phyloP scores from a whole-genome alignment of 2,329 filamentous ascomycete species.

The Cladosporium sp. region DNA sequence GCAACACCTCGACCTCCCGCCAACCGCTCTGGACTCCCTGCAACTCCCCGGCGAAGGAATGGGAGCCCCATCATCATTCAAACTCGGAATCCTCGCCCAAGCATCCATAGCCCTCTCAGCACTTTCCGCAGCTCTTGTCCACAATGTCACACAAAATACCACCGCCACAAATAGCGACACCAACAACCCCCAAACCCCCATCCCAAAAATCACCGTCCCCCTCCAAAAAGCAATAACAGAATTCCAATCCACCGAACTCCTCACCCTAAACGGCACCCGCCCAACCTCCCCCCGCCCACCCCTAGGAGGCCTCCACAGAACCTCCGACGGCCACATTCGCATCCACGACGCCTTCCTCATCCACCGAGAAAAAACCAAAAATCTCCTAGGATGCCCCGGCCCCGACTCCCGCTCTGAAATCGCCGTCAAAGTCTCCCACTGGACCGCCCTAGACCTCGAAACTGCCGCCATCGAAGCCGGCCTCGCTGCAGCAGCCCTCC shows the following conservation, averaged over 20 bases:
- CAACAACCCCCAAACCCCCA: conserved; percentile 14
- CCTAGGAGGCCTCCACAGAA: conserved; percentile 50
- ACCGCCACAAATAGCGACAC: no score
- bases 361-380: conserved; percentile 42
- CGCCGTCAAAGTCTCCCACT: conserved; percentile 33
- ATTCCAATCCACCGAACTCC: conserved; percentile 51
- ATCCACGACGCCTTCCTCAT: conserved; percentile 53
- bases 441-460: conserved; percentile 48
- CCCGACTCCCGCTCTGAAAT: conserved; percentile 28
- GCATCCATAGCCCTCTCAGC: conserved; percentile 48
- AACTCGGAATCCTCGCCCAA: conserved; percentile 51
- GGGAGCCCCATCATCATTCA: conserved; percentile 48
- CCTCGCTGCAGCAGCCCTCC: conserved; percentile 47
- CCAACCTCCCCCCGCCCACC: conserved; percentile 24
- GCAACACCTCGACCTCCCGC: conserved; percentile 7
- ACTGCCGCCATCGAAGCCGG: conserved; percentile 36
- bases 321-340: conserved; percentile 49
- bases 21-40: conserved; percentile 1
- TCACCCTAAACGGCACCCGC: conserved; percentile 39
- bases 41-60: neutral
- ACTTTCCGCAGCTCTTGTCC: conserved; percentile 45
- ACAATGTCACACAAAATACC: no score
- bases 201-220: conserved; percentile 41
- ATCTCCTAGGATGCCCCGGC: conserved; percentile 32
- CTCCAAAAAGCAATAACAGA: conserved; percentile 46